Evolutionary conservation across 2,329 filamentous ascomycete genomes (phyloP).

Genomic region (Trichoderma guizhouense): DNA sequence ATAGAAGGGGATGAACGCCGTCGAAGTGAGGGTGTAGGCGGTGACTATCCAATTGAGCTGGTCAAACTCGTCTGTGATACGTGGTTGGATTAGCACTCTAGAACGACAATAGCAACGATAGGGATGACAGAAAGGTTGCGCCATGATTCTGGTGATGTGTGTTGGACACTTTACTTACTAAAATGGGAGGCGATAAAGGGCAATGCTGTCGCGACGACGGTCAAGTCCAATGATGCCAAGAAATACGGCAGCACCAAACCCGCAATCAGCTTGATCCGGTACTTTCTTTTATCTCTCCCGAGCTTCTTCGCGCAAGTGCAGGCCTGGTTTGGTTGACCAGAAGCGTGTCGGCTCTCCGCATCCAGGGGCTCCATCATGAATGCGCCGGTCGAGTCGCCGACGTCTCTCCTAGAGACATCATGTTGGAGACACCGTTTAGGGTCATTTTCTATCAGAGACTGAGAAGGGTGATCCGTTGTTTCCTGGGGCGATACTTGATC

Average conservation of each 20-base stretch:
- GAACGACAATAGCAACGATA: not conserved
- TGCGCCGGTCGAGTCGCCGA: not conserved
- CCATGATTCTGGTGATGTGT: not conserved
- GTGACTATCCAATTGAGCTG: not conserved
- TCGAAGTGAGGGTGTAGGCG: not conserved
- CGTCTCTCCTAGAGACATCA: not conserved
- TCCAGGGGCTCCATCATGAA: not conserved
- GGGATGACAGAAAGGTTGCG: not conserved
- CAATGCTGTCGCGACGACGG: not conserved
- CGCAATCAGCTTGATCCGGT: not conserved
- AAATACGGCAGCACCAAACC: not conserved
- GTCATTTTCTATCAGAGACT: not conserved
- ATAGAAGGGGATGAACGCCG: not conserved
- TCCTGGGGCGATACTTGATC: not conserved
- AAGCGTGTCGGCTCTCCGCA: not conserved
- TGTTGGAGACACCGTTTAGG: not conserved
- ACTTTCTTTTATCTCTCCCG: not conserved
- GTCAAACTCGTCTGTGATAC: not conserved
- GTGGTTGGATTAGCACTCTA: fast-evolving
- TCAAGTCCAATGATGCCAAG: not conserved
- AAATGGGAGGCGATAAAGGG: not conserved
- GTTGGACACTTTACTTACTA: not conserved
- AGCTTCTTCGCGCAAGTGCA: not conserved
- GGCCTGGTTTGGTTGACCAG: not conserved
- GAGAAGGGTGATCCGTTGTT: not conserved